Base-by-base conservation (phyloP, 495 filamentous ascomycete genomes). In the Penicillium ochrochloron region DNA sequence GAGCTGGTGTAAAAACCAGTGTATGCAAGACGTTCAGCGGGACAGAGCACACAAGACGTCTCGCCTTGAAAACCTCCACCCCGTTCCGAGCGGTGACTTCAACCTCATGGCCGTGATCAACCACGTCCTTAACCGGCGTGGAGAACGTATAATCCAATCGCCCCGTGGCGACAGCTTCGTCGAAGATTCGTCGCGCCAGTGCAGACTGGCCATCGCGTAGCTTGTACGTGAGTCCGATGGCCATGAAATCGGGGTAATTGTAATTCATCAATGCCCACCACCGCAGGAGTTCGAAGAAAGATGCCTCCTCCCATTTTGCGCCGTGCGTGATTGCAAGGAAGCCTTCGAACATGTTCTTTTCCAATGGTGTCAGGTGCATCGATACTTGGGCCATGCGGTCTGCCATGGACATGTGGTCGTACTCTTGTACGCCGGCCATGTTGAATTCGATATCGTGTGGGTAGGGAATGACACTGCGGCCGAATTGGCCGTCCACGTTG, bases 251-350 rank as follows among this genome's bases (percentile, higher is more conserved):
- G 0, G 35, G 46, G 15, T 51, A 44, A 44, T 39, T 57, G 35
- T 60, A 39, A 4, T 61, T 61, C 2, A 54, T 52, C 9, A 68
- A 37, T 15, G 67, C 67, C 44, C 59, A 69, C 51, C 65, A 66
- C 8, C 72, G 65, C 12, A 74, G 55, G n/a, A 66, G 61, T 3
- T 72, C 72, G 44, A 62, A 33, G 57, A 69, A 53, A 58, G 12
- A 51, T 70, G 9, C 64, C 50, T 19, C 53, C 53, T 34, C 60
- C 42, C 42, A 46, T 46, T 46, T 46, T 5, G 42, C 42, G 9
- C 42, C 42, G 42, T 46, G 42, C 14, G 42, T 46, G 42, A 46
- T 46, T 9, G 42, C 42, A 1, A 46, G 42, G 8, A 46, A 46
- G 0, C 42, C 42, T 11, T 46, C 42, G 42, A 46, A 46, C 42